Conservation (phyloP, 169 alveolate genomes). For the Sarcocystis neurona region DNA sequence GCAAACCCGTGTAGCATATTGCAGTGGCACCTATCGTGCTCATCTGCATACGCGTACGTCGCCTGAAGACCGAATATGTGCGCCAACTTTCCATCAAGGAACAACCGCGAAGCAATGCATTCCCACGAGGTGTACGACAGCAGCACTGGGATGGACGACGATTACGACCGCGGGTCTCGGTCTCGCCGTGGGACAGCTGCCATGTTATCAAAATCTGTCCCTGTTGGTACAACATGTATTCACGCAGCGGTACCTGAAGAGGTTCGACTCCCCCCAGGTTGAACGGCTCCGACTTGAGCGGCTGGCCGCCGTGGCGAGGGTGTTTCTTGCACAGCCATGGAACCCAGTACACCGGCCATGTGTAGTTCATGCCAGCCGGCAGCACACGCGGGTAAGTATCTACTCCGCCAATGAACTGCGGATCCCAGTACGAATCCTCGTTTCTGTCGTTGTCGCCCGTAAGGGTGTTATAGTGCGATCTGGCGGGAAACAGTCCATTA, state of each 20-base stretch:
- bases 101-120: no score
- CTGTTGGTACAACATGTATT: not conserved
- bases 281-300: slow-evolving; percentile 79
- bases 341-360: slow-evolving; percentile 75
- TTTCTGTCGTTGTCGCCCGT: slow-evolving; percentile 75
- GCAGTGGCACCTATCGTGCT: no score
- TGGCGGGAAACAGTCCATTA: slow-evolving; percentile 18
- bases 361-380: slow-evolving; percentile 79
- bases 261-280: slow-evolving; percentile 87
- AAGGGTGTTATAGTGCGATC: slow-evolving; percentile 78
- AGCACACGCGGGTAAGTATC: slow-evolving; percentile 79
- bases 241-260: slow-evolving; percentile 68
- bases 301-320: slow-evolving; percentile 80
- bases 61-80: no score
- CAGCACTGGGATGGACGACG: no score
- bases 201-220: no score
- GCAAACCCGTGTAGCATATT: no score
- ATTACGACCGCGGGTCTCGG: no score
- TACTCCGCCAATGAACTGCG: slow-evolving; percentile 82
- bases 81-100: no score
- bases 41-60: no score
- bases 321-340: slow-evolving; percentile 79
- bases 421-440: slow-evolving; percentile 78
- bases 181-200: no score
- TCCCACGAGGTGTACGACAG: no score